Conservation (phyloP, 2,329 filamentous ascomycete genomes). For the Torrubiella hemipterigena region DNA sequence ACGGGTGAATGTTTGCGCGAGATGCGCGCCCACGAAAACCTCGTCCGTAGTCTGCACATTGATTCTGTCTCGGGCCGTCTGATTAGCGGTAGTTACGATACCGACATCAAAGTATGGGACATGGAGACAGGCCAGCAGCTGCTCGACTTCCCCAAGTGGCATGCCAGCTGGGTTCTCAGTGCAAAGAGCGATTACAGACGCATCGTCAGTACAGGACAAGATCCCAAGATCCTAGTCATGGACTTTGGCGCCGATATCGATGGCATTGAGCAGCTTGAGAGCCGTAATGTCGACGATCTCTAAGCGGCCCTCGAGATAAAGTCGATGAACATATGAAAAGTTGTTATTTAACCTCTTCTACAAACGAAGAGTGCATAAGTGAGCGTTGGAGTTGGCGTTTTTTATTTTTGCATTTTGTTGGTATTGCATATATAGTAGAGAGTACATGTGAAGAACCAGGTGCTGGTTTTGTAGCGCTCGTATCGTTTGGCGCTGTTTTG, state of each 20-base stretch:
- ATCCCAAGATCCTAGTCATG: slow-evolving; percentile 83
- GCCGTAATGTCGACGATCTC: no score
- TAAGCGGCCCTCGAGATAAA: no score
- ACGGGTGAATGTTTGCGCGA: slow-evolving; percentile 74
- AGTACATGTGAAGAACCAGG: no score
- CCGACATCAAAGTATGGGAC: slow-evolving; percentile 90
- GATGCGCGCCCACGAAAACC: slow-evolving; percentile 69
- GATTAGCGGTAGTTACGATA: slow-evolving; percentile 87
- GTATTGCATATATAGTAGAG: no score
- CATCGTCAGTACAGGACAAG: slow-evolving; percentile 90
- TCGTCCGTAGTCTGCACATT: slow-evolving; percentile 84
- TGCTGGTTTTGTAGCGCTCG: no score
- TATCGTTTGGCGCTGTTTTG: no score
- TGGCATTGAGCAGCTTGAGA: slow-evolving; percentile 48
- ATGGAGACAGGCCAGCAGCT: slow-evolving; percentile 67
- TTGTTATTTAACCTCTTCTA: no score
- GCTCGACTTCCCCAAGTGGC: slow-evolving; percentile 86
- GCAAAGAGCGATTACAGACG: slow-evolving; percentile 93
- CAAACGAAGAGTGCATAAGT: no score
- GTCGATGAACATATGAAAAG: no score
- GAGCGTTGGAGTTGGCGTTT: no score
- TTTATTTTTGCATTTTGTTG: no score
- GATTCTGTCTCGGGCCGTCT: slow-evolving; percentile 79
- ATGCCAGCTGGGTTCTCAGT: slow-evolving; percentile 89
- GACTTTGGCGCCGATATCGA: slow-evolving; percentile 65